phyloP scores from a whole-genome alignment of 192 early-diverging fungal species.

The Pilobolus umbonatus region DNA sequence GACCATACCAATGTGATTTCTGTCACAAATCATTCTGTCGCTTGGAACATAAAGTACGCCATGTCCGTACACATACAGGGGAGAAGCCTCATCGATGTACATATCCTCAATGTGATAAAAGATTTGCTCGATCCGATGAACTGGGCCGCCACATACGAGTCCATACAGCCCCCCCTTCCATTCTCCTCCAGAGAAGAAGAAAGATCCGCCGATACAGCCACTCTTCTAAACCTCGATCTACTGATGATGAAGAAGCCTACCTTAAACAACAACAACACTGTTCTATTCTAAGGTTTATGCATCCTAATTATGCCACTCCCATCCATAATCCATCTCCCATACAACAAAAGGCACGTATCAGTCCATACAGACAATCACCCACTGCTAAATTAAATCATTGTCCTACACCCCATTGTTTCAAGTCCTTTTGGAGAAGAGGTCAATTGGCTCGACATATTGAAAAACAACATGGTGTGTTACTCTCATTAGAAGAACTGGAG shows the following conservation, averaged over 20 bases:
- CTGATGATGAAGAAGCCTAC: constrained; percentile 33
- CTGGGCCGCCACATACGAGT: constrained; percentile 45
- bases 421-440: constrained; percentile 33
- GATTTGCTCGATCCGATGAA: constrained; percentile 81
- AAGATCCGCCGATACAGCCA: constrained; percentile 15
- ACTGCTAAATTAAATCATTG: constrained; percentile 31
- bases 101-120: constrained; percentile 60
- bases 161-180: constrained; percentile 37
- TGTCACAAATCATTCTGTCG: constrained; percentile 72
- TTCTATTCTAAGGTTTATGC: constrained; percentile 31
- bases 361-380: constrained; percentile 24
- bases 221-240: constrained; percentile 12
- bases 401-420: constrained; percentile 26
- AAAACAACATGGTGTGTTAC: constrained; percentile 22
- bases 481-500: constrained; percentile 18
- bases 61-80: constrained; percentile 82
- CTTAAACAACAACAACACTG: constrained; percentile 30
- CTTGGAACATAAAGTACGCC: constrained; percentile 77
- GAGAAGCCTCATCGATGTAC: constrained; percentile 79
- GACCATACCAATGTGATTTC: constrained; percentile 51
- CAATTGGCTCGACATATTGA: constrained; percentile 35
- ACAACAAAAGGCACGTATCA: constrained; percentile 14
- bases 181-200: constrained; percentile 27
- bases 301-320: constrained; percentile 1
- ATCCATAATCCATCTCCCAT: background rate